Evolutionary conservation across 257 asterid genomes (phyloP), one percentile per base, ranked within the genome.

Genomic region (Datura wrightii): DNA sequence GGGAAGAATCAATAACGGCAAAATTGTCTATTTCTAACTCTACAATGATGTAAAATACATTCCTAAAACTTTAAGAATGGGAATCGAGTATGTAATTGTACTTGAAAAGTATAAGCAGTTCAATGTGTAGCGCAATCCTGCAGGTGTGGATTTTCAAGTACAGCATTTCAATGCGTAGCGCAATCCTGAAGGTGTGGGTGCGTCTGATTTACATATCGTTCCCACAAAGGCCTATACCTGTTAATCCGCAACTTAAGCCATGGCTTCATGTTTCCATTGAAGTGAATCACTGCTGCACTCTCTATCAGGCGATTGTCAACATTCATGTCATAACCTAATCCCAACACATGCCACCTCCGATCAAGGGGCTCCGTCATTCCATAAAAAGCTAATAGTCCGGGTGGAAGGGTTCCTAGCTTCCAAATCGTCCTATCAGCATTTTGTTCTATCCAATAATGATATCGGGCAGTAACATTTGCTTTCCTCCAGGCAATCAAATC

Each of bases 371-470:
- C 97, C 0, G 94, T 95, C 88, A 88, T 84, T 59, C 99, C 99
- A 41, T 94, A 94, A 84, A 95, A 94, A 46, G 97, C 91, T 82
- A 95, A 85, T 41, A 95, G 96, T 44, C 93, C 99, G 4, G 97
- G 97, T 69, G 99, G 99, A 53, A 93, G 97, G 42, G 95, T 94
- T 9, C 97, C 99, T 10, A 93, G 92, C 89, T 93, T 92, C 99
- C 99, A 95, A 58, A 95, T 89, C 62, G 92, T 90, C 82, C 87
- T 86, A 78, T 94, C 93, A 0, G 37, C 85, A 80, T 94, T 95
- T 53, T 87, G 91, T 62, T 89, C 93, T 83, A 87, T 94, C 99
- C 98, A 94, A 86, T 88, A 91, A 83, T 95, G 97, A 83, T 92
- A 93, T 84, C 86, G 88, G 31, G 84, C 88, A 8, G 99, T 95